A percentile compares a stretch with the other conserved stretches of the same genome.
Evolutionary conservation across 2,329 filamentous ascomycete species (phyloP).

Genomic region (Emmonsia crescens): DNA sequence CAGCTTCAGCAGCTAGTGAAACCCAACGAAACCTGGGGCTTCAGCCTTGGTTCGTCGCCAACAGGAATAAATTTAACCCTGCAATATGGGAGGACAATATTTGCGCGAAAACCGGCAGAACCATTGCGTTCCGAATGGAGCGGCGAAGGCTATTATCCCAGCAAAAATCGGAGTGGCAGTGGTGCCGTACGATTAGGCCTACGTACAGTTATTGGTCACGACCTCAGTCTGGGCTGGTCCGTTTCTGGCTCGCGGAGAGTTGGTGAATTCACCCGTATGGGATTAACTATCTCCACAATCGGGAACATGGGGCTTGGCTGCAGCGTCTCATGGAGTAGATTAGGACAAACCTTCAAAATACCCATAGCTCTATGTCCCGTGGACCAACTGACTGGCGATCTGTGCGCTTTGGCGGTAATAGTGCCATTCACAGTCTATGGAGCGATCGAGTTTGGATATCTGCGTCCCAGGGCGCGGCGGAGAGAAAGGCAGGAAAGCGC

Average conservation of each 20-base stretch:
- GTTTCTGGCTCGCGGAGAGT: slow-evolving; percentile 28
- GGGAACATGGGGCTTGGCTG: slow-evolving; percentile 26
- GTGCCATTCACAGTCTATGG: slow-evolving; percentile 32
- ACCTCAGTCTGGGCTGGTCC: slow-evolving; percentile 24
- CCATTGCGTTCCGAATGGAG: slow-evolving; percentile 31
- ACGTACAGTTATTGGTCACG: slow-evolving; percentile 17
- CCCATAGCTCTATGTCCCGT: slow-evolving; percentile 30
- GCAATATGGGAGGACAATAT: slow-evolving; percentile 29
- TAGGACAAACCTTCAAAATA: slow-evolving; percentile 31
- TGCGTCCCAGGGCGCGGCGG: slow-evolving; percentile 29
- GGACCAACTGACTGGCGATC: slow-evolving; percentile 23
- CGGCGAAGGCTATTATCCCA: slow-evolving; percentile 28
- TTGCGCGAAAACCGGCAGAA: slow-evolving; percentile 24
- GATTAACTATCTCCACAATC: slow-evolving; percentile 27
- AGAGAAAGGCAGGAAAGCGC: slow-evolving; percentile 25
- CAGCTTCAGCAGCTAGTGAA: slow-evolving; percentile 10
- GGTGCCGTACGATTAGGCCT: slow-evolving; percentile 28
- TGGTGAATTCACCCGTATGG: slow-evolving; percentile 29
- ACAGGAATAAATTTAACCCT: slow-evolving; percentile 20
- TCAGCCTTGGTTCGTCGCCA: slow-evolving; percentile 21
- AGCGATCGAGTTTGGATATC: slow-evolving; percentile 31
- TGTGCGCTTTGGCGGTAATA: slow-evolving; percentile 25
- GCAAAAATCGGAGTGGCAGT: slow-evolving; percentile 18
- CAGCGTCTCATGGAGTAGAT: slow-evolving; percentile 30
- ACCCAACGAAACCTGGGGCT: slow-evolving; percentile 25